Base-by-base conservation (phyloP, 495 filamentous ascomycete species). In the Tuber brumale region DNA sequence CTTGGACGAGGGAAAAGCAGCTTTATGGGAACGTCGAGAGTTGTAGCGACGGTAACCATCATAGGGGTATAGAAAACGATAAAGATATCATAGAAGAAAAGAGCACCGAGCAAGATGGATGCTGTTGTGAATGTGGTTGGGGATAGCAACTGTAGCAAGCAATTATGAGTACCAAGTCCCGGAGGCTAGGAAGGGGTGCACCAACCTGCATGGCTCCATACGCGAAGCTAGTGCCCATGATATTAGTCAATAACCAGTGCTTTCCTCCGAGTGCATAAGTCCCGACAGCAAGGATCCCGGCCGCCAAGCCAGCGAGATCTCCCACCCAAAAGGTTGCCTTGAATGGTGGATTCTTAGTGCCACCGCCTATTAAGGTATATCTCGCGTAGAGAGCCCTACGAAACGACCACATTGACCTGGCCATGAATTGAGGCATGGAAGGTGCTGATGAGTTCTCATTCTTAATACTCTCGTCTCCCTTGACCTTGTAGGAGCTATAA, bases 31-130 rank as follows among this genome's bases (percentile, higher is more conserved):
- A 95, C 91, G 82, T 99, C 95, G 42, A 99, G 86, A 48, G 89
- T 90, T 16, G 90, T 97, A 18, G 95, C 95, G 41, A 99, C 95
- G 0, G 94, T 95, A 18, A 97, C 92, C 95, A 99, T 99, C 81
- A 95, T 87, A 1, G 95, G 95, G 0, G 95, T 99, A 84, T 92
- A 99, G 83, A 97, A 99, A 73, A 99, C 95, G 85, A 98, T 96
- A 82, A 94, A 92, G 72, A 99, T 95, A 80, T 99, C 95, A 80
- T 99, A 99, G 80, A 95, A 87, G 83, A 98, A 98, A 23, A 99
- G 86, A 0, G 91, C 92, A 4, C 84, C 85, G 0, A 98, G 86
- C 44, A 99, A 90, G 41, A 93, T 84, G 1, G 90, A 91, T 5
- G 94, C 95, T 0, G 93, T 97, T 75, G 86, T 85, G 81, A 97